Conservation (phyloP, 768 basidiomycete species). For the Clitopilus hobsonii region DNA sequence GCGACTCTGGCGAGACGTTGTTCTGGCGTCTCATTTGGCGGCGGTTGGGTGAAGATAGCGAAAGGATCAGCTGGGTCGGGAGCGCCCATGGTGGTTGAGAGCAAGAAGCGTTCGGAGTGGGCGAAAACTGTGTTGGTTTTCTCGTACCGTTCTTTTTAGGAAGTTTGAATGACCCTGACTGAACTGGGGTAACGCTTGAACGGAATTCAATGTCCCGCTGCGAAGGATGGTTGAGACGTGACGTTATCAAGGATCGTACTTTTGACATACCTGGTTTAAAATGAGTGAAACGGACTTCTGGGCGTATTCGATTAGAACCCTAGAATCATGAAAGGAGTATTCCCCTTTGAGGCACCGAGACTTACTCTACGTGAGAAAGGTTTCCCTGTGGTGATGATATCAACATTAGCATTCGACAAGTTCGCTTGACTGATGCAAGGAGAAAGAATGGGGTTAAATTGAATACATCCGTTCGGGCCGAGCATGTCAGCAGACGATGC, state of each 20-base stretch:
- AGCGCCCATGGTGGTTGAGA: conserved; percentile 12
- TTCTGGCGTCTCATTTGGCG: conserved; percentile 47
- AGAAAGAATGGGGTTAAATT: not conserved
- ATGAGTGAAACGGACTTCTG: not conserved
- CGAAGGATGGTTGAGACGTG: not conserved
- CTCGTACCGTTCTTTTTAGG: not conserved
- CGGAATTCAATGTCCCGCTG: no score
- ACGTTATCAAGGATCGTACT: not conserved
- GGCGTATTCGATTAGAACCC: not conserved
- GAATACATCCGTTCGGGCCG: not conserved
- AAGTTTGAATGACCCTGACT: not conserved
- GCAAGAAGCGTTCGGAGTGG: not conserved
- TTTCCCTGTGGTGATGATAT: not conserved
- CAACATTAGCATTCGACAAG: not conserved
- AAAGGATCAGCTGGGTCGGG: conserved; percentile 48
- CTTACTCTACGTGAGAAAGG: not conserved
- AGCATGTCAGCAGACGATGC: not conserved
- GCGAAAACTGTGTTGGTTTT: not conserved
- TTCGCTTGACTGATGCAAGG: not conserved
- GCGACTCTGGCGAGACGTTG: conserved; percentile 39
- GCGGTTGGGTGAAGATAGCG: conserved; percentile 49
- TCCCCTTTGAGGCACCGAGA: not conserved
- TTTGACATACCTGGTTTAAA: not conserved
- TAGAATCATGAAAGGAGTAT: not conserved
- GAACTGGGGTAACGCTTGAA: not conserved